Percentiles rank a stretch among this genome's conserved stretches.
phyloP scores from a whole-genome alignment of 1,284 basidiomycete genomes.

The Schizophyllum commune region DNA sequence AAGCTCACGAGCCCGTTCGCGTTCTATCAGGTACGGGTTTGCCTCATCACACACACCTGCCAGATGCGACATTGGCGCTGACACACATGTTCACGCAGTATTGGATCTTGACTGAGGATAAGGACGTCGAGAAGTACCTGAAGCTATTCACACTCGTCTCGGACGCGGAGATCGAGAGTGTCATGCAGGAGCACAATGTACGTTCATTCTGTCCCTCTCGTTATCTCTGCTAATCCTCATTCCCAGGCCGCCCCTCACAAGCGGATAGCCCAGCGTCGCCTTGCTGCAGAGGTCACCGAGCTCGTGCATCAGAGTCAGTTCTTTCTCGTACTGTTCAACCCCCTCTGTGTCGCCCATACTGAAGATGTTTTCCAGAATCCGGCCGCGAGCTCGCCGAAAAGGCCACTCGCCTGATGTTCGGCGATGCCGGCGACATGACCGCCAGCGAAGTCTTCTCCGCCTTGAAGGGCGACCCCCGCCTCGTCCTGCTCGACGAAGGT shows the following conservation, averaged over 20 bases:
- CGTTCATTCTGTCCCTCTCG: neutral
- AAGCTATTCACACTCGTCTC: constrained; percentile 81
- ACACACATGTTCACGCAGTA: constrained; percentile 47
- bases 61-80: neutral
- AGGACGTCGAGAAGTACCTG: constrained; percentile 77
- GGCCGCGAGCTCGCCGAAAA: constrained; percentile 44
- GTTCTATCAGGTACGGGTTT: constrained; percentile 75
- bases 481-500: constrained; percentile 34
- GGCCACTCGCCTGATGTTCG: constrained; percentile 57
- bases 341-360: neutral
- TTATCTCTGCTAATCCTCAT: neutral
- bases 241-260: constrained; percentile 44
- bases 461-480: constrained; percentile 51
- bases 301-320: constrained; percentile 78
- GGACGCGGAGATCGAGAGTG: constrained; percentile 44
- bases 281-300: constrained; percentile 85
- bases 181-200: constrained; percentile 58
- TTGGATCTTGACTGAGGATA: constrained; percentile 79
- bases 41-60: no score
- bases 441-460: constrained; percentile 42
- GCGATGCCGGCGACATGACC: constrained; percentile 36
- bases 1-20: constrained; percentile 76
- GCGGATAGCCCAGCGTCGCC: constrained; percentile 66
- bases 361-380: constrained; percentile 19
- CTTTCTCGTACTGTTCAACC: neutral